Evolutionary conservation across 257 asterid species (phyloP).

Genomic region (Nicotiana obtusifolia): DNA sequence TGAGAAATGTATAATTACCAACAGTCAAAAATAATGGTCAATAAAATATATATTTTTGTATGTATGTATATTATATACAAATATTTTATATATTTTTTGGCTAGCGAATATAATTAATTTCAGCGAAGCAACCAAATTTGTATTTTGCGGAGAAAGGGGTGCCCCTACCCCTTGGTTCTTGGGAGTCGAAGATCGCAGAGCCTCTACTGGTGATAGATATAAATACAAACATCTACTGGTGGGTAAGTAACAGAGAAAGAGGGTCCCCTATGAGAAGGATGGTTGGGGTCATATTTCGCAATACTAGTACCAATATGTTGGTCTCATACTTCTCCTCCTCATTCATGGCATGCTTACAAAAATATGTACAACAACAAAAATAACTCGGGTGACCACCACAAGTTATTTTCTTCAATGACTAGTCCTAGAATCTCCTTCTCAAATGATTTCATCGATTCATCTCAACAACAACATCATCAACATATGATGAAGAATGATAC

Average conservation of each 20-base stretch:
- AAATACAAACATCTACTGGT: constrained; percentile 52
- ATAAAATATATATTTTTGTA: no score
- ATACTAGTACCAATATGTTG: neutral
- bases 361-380: constrained; percentile 60
- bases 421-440: constrained; percentile 94
- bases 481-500: constrained; percentile 15
- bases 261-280: neutral
- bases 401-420: constrained; percentile 30
- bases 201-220: constrained; percentile 23
- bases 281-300: constrained; percentile 5
- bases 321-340: neutral
- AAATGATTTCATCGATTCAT: constrained; percentile 61
- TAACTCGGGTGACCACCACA: constrained; percentile 22
- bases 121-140: no score
- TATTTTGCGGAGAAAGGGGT: neutral
- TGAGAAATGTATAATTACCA: no score
- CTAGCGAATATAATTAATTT: no score
- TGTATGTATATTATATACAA: no score
- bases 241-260: constrained; percentile 31
- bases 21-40: no score
- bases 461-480: constrained; percentile 8
- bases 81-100: no score
- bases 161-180: constrained; percentile 13
- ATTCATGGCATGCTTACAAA: constrained; percentile 60
- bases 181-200: constrained; percentile 8